Evolutionary conservation across 1,284 basidiomycete species (phyloP).

Genomic region (Ustilago hordei): DNA sequence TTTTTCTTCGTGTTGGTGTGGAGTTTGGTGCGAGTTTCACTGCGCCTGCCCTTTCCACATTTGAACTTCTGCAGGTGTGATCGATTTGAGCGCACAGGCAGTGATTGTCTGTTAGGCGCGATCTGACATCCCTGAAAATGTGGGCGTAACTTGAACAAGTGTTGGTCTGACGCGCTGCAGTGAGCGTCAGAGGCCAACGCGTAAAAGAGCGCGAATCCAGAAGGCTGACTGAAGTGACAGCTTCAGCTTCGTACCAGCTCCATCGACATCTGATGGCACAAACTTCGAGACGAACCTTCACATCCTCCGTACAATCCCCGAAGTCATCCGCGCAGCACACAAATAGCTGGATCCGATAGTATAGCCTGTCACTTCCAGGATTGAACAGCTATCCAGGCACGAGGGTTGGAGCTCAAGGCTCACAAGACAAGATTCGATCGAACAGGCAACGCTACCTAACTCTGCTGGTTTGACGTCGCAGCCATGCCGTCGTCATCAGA

Average conservation of each 20-base stretch:
- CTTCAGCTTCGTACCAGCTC: conserved; percentile 4
- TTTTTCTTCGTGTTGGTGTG: conserved; percentile 48
- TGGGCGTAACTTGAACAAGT: conserved; percentile 5
- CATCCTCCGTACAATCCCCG: not conserved
- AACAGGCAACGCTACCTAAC: not conserved
- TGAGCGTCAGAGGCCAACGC: conserved; percentile 19
- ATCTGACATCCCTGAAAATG: conserved; percentile 19
- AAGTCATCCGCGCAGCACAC: not conserved
- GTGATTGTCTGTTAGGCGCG: not conserved
- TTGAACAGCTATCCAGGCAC: not conserved
- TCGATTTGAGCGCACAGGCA: conserved; percentile 13
- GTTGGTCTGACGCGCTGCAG: conserved; percentile 31
- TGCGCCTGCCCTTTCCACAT: not conserved
- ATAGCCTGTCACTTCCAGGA: not conserved
- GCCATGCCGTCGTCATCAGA: conserved; percentile 31
- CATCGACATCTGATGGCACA: conserved; percentile 4
- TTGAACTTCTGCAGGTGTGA: conserved; percentile 17
- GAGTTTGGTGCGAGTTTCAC: conserved; percentile 7
- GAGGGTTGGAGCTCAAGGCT: not conserved
- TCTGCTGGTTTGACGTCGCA: not conserved
- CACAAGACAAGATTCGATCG: not conserved
- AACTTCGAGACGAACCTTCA: not conserved
- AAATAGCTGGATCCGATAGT: no score
- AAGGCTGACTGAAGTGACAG: conserved; percentile 6
- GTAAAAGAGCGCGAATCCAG: conserved; percentile 28